phyloP scores from a whole-genome alignment of 306 rosid genomes.

The barrel medic (Medicago truncatula) region DNA sequence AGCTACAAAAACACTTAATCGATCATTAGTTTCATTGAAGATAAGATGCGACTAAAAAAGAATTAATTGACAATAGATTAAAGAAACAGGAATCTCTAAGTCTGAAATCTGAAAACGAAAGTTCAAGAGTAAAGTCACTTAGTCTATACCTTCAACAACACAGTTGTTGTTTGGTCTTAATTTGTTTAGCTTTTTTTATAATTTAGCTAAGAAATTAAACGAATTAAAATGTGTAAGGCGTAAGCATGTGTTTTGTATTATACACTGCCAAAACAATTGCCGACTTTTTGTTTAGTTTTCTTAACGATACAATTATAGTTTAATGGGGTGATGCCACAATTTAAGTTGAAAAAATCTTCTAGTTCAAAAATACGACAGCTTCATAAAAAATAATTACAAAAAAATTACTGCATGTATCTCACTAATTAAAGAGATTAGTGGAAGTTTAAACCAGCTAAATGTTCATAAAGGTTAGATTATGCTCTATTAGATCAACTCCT shows the following conservation, averaged over 20 bases:
- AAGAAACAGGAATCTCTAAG: conserved; percentile 41
- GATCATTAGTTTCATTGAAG: background rate
- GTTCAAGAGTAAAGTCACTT: conserved; percentile 29
- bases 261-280: conserved; percentile 24
- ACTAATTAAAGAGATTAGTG: no score
- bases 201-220: conserved; percentile 3
- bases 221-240: conserved; percentile 7
- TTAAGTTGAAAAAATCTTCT: no score
- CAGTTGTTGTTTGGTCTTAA: conserved; percentile 39
- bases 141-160: conserved; percentile 34
- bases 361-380: no score
- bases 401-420: background rate
- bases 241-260: background rate
- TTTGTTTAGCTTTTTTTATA: background rate
- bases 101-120: conserved; percentile 33
- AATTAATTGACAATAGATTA: conserved; percentile 21
- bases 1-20: background rate
- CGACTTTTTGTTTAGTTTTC: conserved; percentile 41
- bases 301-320: no score
- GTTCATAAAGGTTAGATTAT: background rate
- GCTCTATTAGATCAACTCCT: background rate
- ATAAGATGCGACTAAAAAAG: background rate
- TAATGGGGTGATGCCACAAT: no score
- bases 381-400: no score
- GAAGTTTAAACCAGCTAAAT: no score